Conservation (phyloP, 257 asterid genomes). For the Solanum virginianum region DNA sequence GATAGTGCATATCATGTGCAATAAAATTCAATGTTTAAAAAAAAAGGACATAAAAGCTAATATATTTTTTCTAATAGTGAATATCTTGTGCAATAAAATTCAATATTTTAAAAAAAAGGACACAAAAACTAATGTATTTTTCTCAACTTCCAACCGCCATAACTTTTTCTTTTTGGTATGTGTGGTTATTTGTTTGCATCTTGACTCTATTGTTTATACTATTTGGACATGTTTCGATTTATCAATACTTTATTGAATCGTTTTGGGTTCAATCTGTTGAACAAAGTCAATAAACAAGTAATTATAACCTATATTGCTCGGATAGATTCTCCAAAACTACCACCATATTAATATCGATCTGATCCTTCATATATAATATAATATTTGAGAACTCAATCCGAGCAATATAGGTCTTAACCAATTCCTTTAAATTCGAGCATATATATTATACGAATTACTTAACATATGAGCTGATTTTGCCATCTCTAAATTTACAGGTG, state of each 20-base stretch:
- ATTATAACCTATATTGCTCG: background rate
- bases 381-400: fast-evolving
- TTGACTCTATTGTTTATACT: background rate
- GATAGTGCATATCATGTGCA: background rate
- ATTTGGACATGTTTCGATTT: background rate
- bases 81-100: background rate
- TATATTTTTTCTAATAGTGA: background rate
- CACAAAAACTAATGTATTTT: background rate
- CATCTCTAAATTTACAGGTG: slow-evolving; percentile 17
- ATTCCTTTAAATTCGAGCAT: background rate
- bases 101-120: background rate
- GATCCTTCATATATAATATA: background rate
- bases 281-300: background rate
- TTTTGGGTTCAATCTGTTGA: background rate
- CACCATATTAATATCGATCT: background rate
- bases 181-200: background rate
- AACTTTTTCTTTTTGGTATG: background rate
- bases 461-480: background rate
- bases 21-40: background rate
- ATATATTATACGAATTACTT: background rate
- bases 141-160: background rate
- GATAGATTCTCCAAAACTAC: background rate
- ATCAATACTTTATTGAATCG: too few relatives aligned
- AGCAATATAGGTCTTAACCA: background rate
- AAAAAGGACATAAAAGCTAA: background rate